Percentiles rank a stretch among this genome's conserved stretches.
Conservation (phyloP, 345 rosid species). For the Psidium guajava region DNA sequence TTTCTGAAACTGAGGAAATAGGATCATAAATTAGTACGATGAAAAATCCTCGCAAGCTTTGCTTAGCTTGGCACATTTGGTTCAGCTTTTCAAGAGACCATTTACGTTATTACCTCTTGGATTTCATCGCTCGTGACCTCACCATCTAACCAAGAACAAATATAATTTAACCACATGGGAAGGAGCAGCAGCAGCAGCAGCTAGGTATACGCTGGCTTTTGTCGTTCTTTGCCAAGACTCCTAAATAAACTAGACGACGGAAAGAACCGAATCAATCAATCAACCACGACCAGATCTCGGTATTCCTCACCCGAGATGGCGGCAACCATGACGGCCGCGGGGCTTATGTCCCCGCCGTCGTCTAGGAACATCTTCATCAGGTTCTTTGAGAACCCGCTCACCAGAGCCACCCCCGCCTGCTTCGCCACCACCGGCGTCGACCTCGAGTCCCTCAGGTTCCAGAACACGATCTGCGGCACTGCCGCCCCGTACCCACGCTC, state of each 20-base stretch:
- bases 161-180: not conserved
- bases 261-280: not conserved
- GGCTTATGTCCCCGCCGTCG: conserved; percentile 19
- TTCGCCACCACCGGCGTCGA: conserved; percentile 30
- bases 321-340: conserved; percentile 25
- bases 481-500: conserved; percentile 35
- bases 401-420: conserved; percentile 41
- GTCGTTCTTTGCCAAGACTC: not conserved
- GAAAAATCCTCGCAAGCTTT: not conserved
- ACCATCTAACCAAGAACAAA: not conserved
- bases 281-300: conserved; percentile 21
- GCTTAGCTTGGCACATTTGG: not conserved
- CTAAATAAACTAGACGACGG: not conserved
- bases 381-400: conserved; percentile 64
- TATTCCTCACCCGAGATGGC: conserved; percentile 39
- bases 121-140: not conserved
- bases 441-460: conserved; percentile 47
- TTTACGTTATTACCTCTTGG: not conserved
- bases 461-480: conserved; percentile 50
- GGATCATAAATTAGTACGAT: not conserved
- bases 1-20: not conserved
- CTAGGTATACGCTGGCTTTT: not conserved
- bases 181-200: too few relatives aligned
- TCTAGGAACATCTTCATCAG: conserved; percentile 41
- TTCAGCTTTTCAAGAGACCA: too few relatives aligned